A percentile compares a stretch with the other conserved stretches of the same genome.
phyloP scores from a whole-genome alignment of 257 asterid genomes.

The Plantago major region DNA sequence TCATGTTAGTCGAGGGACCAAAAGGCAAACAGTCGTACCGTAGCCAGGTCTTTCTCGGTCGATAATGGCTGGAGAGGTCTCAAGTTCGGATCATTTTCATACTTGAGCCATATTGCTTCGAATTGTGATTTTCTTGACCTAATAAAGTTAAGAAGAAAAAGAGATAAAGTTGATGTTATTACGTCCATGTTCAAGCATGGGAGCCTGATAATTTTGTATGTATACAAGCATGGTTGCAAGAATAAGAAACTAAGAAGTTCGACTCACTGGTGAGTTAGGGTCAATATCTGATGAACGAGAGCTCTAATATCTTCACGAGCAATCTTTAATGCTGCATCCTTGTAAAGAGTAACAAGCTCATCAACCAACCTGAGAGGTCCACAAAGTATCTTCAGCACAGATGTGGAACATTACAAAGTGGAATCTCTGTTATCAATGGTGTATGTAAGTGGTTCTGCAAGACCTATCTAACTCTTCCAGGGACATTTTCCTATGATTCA shows the following conservation, averaged over 20 bases:
- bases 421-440: neutral
- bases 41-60: slow-evolving; percentile 23
- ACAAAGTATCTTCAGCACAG: slow-evolving; percentile 9
- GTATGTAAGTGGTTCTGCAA: neutral
- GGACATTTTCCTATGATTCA: neutral
- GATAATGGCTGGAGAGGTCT: slow-evolving; percentile 33
- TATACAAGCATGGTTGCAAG: too few species aligned
- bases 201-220: too few species aligned
- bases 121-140: slow-evolving; percentile 65
- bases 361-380: slow-evolving; percentile 64
- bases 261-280: slow-evolving; percentile 60
- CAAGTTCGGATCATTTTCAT: slow-evolving; percentile 75
- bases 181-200: slow-evolving; percentile 4
- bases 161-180: slow-evolving; percentile 3
- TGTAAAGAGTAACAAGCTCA: slow-evolving; percentile 72
- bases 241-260: slow-evolving; percentile 5
- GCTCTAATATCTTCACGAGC: slow-evolving; percentile 69
- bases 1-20: neutral
- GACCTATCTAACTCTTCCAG: neutral
- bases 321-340: slow-evolving; percentile 73
- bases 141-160: neutral
- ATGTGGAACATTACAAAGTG: slow-evolving; percentile 2
- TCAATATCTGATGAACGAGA: slow-evolving; percentile 49
- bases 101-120: slow-evolving; percentile 59
- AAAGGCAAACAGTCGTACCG: slow-evolving; percentile 22